Conservation (phyloP, 2,329 filamentous ascomycete species). For the Aquanectria penicillioides region DNA sequence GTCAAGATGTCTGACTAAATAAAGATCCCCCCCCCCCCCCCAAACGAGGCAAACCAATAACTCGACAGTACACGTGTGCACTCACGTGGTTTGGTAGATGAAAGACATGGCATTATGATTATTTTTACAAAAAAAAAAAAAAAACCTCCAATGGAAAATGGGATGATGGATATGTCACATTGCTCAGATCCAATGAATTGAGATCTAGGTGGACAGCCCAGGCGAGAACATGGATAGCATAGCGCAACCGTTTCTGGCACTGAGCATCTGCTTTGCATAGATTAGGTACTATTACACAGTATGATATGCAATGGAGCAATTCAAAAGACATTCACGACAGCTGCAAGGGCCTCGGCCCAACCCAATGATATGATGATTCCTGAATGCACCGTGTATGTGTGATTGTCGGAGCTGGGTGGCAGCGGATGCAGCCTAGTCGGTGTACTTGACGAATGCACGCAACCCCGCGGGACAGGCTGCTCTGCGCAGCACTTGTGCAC, state of each 20-base stretch:
- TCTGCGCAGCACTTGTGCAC: no score
- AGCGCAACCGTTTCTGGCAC: conserved; percentile 25
- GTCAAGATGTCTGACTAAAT: conserved; percentile 70
- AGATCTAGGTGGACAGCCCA: conserved; percentile 30
- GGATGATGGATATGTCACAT: conserved; percentile 31
- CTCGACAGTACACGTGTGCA: neutral
- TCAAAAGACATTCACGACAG: conserved; percentile 15
- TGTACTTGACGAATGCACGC: no score
- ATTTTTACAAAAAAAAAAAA: conserved; percentile 29
- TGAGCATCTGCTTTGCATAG: conserved; percentile 33
- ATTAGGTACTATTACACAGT: conserved; percentile 17
- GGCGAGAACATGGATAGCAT: conserved; percentile 32
- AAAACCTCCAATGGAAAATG: conserved; percentile 21
- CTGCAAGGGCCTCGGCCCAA: neutral
- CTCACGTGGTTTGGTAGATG: neutral
- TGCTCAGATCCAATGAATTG: conserved; percentile 22
- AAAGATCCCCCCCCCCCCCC: no score
- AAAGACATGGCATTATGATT: conserved; percentile 37
- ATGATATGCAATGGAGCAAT: conserved; percentile 26
- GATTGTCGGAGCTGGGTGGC: no score
- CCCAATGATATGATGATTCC: neutral
- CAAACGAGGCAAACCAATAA: neutral
- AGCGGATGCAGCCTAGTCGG: no score
- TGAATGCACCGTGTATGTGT: neutral
- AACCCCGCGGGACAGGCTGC: no score